Percentiles rank a stretch among this genome's conserved stretches.
phyloP scores from a whole-genome alignment of 495 filamentous ascomycete genomes.

The Hypoxylon trugodes region DNA sequence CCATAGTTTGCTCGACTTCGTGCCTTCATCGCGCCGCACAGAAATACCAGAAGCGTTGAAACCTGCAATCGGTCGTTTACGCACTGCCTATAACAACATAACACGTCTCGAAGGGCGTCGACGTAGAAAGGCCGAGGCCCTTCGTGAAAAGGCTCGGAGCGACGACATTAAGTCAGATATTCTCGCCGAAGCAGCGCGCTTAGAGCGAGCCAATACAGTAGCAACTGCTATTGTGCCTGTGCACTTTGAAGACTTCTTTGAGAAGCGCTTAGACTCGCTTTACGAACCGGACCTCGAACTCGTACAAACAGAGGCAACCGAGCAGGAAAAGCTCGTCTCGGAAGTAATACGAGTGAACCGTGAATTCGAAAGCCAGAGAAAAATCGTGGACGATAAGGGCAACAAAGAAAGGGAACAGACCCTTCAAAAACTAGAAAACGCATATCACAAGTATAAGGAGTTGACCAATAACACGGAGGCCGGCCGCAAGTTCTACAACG shows the following conservation, averaged over 20 bases:
- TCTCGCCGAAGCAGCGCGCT: conserved; percentile 77
- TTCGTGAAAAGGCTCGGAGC: conserved; percentile 78
- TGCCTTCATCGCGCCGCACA: conserved; percentile 82
- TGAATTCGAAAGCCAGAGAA: conserved; percentile 74
- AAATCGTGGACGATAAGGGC: conserved; percentile 72
- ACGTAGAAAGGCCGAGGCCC: conserved; percentile 74
- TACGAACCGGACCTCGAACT: conserved; percentile 80
- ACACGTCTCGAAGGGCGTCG: conserved; percentile 79
- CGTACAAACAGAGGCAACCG: conserved; percentile 73
- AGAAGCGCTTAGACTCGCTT: conserved; percentile 72
- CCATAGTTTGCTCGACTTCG: conserved; percentile 82
- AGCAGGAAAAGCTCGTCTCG: conserved; percentile 75
- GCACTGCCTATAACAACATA: conserved; percentile 83
- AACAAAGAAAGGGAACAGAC: conserved; percentile 84
- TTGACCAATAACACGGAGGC: conserved; percentile 88
- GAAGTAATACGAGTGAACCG: conserved; percentile 78
- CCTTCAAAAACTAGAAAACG: conserved; percentile 88
- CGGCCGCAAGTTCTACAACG: conserved; percentile 96
- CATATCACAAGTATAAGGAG: conserved; percentile 94
- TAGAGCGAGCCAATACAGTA: conserved; percentile 81
- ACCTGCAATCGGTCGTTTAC: conserved; percentile 74
- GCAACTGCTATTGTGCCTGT: conserved; percentile 83
- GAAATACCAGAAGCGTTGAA: conserved; percentile 83
- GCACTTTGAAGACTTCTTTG: conserved; percentile 92
- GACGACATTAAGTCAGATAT: conserved; percentile 93